Percentiles rank a stretch among this genome's conserved stretches.
Conservation (phyloP, 169 alveolate species). For the Plasmodium ovale region DNA sequence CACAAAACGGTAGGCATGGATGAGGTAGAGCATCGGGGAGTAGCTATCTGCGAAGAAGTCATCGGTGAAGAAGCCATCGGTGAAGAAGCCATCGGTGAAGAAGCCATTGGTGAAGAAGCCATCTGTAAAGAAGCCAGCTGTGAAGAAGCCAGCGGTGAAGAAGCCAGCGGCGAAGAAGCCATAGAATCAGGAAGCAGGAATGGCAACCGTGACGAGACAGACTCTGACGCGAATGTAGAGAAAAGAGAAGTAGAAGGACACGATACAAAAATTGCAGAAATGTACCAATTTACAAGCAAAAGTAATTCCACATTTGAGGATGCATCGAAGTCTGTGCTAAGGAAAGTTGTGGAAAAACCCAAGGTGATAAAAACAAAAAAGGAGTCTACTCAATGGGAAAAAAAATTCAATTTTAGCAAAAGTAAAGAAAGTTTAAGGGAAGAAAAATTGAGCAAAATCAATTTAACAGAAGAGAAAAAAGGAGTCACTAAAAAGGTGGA, state of each 20-base stretch:
- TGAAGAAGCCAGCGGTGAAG: no score
- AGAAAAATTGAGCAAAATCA: neutral
- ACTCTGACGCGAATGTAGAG: neutral
- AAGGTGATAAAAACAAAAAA: neutral
- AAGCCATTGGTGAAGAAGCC: no score
- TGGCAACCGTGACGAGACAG: neutral
- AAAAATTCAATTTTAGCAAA: neutral
- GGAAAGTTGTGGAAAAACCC: neutral
- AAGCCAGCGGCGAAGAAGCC: no score
- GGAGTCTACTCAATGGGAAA: neutral
- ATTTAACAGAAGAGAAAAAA: conserved; percentile 4
- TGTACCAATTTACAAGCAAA: neutral
- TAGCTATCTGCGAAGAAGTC: no score
- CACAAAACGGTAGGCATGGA: no score
- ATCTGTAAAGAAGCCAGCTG: no score
- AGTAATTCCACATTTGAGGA: neutral
- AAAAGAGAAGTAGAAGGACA: neutral
- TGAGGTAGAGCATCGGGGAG: no score
- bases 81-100: no score
- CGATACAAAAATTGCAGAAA: neutral
- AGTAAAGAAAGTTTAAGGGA: neutral
- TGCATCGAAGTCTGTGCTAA: neutral
- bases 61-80: no score
- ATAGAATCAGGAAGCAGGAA: no score
- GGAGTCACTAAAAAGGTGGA: neutral